Evolutionary conservation across 108 stramenopile genomes (phyloP).

Genomic region (Cyclotella atomus): DNA sequence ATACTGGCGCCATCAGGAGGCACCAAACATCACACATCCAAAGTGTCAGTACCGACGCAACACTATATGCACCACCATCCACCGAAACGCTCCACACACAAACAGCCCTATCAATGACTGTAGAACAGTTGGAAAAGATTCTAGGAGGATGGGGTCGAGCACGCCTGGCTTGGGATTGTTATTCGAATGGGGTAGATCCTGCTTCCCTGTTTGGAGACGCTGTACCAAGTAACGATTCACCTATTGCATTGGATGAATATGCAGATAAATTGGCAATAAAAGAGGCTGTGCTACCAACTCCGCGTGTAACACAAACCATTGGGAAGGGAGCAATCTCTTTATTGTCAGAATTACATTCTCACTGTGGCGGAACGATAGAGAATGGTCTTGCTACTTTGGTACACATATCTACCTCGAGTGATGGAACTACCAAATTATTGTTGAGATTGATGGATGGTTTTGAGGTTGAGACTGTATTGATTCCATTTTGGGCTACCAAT

Average conservation of each 20-base stretch:
- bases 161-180: constrained; percentile 73
- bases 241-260: constrained; percentile 14
- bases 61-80: neutral
- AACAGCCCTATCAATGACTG: constrained; percentile 65
- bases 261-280: neutral
- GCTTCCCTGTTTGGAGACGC: constrained; percentile 35
- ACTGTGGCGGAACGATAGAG: constrained; percentile 58
- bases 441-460: constrained; percentile 34
- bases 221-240: constrained; percentile 25
- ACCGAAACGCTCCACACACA: constrained; percentile 1
- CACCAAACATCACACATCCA: constrained; percentile 1
- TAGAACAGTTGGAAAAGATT: constrained; percentile 58
- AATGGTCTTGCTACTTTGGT: constrained; percentile 69
- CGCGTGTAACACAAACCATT: constrained; percentile 57
- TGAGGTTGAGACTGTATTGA: constrained; percentile 48
- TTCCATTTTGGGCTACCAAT: constrained; percentile 36
- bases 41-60: too few relatives aligned
- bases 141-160: constrained; percentile 74
- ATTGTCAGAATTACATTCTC: constrained; percentile 48
- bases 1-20: too few relatives aligned
- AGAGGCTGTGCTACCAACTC: constrained; percentile 48
- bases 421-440: constrained; percentile 63
- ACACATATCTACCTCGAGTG: constrained; percentile 48
- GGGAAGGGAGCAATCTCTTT: constrained; percentile 47
- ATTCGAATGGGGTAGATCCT: constrained; percentile 73